A percentile compares a stretch with the other conserved stretches of the same genome.
These are phyloP conservation scores for Trichoderma asperelloides DNA, from an alignment of 495 filamentous ascomycete species.

Conservation along the genomic window DNA sequence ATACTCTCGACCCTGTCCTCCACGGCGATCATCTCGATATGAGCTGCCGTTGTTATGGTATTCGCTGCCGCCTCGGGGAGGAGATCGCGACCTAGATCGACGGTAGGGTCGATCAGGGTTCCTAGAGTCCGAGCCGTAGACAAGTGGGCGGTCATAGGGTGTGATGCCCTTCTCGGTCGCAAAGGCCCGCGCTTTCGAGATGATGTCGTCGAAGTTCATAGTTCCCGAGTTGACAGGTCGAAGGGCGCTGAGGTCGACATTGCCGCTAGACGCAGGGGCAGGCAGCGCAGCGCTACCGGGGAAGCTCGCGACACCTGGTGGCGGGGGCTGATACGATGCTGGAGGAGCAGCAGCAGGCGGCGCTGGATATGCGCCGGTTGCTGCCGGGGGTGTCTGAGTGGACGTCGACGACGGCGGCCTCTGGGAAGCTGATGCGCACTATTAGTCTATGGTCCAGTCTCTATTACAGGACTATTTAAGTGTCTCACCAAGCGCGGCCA, in stretches of 20 bases:
- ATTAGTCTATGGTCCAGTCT: constrained; percentile 10
- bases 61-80: constrained; percentile 49
- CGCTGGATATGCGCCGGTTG: constrained; percentile 21
- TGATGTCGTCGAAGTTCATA: constrained; percentile 62
- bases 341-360: constrained; percentile 26
- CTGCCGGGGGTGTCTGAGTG: constrained; percentile 34
- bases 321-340: constrained; percentile 34
- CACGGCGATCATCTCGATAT: constrained; percentile 64
- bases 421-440: constrained; percentile 18
- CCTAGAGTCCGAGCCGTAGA: constrained; percentile 34
- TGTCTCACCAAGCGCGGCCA: constrained; percentile 43
- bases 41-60: constrained; percentile 63
- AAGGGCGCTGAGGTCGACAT: constrained; percentile 64
- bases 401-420: constrained; percentile 27
- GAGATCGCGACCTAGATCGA: constrained; percentile 59
- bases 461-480: constrained; percentile 4
- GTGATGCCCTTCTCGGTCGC: constrained; percentile 61
- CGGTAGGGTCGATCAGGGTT: constrained; percentile 39
- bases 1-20: constrained; percentile 43
- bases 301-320: constrained; percentile 21
- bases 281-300: constrained; percentile 46
- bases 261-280: constrained; percentile 58
- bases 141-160: constrained; percentile 37
- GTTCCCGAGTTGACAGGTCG: constrained; percentile 65
- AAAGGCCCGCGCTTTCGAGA: constrained; percentile 62